Evolutionary conservation across 169 alveolate species (phyloP).

Genomic region (Cryptosporidium felis): DNA sequence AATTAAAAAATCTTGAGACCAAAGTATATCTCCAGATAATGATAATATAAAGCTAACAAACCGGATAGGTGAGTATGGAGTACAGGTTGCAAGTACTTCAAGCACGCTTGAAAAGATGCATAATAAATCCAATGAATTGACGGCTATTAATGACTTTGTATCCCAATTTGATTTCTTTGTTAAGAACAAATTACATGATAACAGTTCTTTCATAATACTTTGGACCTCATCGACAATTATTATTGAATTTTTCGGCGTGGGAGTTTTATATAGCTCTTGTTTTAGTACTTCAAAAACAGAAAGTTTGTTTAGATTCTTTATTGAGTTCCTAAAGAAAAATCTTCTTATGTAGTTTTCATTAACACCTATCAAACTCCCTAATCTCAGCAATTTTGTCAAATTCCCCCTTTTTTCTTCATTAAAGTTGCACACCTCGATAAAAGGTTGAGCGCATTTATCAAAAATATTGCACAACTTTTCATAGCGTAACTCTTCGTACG

Average conservation of each 20-base stretch:
- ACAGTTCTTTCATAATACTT: slow-evolving; percentile 12
- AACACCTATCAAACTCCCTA: slow-evolving; percentile 61
- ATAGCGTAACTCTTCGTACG: slow-evolving; percentile 17
- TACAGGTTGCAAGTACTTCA: slow-evolving; percentile 58
- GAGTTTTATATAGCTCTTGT: slow-evolving; percentile 40
- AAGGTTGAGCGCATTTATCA: slow-evolving; percentile 5
- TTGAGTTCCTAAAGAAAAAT: slow-evolving; percentile 13
- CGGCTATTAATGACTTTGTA: too few relatives aligned
- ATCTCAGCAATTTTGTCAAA: slow-evolving; percentile 35
- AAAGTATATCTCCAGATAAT: slow-evolving; percentile 46
- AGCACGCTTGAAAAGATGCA: slow-evolving; percentile 20
- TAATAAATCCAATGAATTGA: background rate
- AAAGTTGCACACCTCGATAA: background rate
- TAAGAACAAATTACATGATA: background rate
- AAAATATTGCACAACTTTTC: slow-evolving; percentile 6
- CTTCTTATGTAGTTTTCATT: slow-evolving; percentile 58
- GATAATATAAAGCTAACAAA: slow-evolving; percentile 26
- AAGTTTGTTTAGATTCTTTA: background rate
- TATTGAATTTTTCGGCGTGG: slow-evolving; percentile 46
- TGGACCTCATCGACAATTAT: slow-evolving; percentile 61
- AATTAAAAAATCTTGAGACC: slow-evolving; percentile 34
- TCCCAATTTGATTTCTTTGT: too few relatives aligned
- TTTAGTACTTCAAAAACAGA: slow-evolving; percentile 11
- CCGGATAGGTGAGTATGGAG: slow-evolving; percentile 25
- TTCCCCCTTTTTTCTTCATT: slow-evolving; percentile 8